These are phyloP conservation scores for Termitomyces sp. DNA, from an alignment of 768 basidiomycete genomes.

Conservation along the genomic window DNA sequence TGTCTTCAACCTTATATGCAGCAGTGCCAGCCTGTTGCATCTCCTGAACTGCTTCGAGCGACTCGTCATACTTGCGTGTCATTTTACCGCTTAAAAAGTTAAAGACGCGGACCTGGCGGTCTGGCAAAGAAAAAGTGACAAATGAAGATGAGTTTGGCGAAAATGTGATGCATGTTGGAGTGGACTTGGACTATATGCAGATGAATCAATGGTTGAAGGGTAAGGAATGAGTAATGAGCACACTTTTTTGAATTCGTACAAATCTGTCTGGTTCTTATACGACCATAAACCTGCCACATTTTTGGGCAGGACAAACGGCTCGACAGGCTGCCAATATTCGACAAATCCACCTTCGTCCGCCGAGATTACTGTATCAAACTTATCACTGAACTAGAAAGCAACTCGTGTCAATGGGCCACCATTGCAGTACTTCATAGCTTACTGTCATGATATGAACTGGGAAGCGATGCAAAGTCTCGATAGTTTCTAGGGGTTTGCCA, in stretches of 20 bases:
- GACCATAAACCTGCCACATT: constrained; percentile 80
- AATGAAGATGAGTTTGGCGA: constrained; percentile 90
- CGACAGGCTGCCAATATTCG: constrained; percentile 92
- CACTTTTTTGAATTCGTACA: constrained; percentile 99
- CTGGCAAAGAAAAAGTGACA: constrained; percentile 89
- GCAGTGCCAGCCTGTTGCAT: constrained; percentile 99
- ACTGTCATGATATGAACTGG: constrained; percentile 93
- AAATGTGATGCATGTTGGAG: constrained; percentile 87
- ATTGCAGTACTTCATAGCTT: constrained; percentile 24
- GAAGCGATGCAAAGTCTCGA: constrained; percentile 77
- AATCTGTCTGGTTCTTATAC: constrained; percentile 86
- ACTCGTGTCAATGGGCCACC: neutral
- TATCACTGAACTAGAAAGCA: constrained; percentile 74
- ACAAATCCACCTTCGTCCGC: constrained; percentile 94
- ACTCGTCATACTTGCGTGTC: constrained; percentile 93
- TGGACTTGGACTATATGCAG: constrained; percentile 71
- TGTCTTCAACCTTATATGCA: constrained; percentile 90
- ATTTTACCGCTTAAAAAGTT: constrained; percentile 88
- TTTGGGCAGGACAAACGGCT: constrained; percentile 84
- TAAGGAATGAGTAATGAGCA: neutral
- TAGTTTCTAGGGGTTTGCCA: constrained; percentile 69
- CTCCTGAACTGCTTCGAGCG: constrained; percentile 87
- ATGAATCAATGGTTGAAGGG: neutral
- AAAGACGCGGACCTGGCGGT: constrained; percentile 93
- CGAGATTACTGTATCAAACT: constrained; percentile 88